Conservation (phyloP, 2,329 filamentous ascomycete genomes). For the Herpotrichia juniperi region DNA sequence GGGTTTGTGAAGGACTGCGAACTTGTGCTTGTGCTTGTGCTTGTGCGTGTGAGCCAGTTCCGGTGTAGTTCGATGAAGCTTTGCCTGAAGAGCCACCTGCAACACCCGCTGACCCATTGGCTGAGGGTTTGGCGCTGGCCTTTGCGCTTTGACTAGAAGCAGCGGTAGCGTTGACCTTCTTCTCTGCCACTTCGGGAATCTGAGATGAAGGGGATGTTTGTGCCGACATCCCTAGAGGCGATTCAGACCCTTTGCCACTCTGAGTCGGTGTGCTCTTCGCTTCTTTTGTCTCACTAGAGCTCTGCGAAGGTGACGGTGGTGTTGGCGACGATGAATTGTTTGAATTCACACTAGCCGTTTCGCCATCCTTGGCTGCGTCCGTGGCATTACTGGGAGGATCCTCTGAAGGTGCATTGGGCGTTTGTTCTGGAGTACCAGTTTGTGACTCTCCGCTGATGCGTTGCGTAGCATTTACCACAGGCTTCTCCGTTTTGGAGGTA, state of each 20-base stretch:
- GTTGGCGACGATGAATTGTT: background rate
- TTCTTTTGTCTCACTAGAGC: constrained; percentile 2
- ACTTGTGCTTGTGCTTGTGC: constrained; percentile 19
- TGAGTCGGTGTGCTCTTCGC: background rate
- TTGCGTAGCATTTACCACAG: background rate
- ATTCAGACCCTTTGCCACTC: background rate
- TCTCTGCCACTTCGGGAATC: constrained; percentile 8
- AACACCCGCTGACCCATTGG: constrained; percentile 18
- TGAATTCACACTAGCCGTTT: background rate
- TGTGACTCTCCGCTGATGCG: background rate
- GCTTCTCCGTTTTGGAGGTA: constrained; percentile 1
- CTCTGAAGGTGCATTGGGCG: background rate
- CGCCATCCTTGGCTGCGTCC: background rate
- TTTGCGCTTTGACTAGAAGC: constrained; percentile 14
- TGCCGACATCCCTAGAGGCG: background rate
- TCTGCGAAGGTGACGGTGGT: background rate
- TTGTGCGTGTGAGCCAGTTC: constrained; percentile 16
- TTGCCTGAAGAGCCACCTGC: constrained; percentile 16
- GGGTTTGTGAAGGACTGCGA: constrained; percentile 48
- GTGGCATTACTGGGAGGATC: background rate
- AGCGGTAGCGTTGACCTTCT: constrained; percentile 7
- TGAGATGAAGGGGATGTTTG: constrained; percentile 6
- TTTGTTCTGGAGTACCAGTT: background rate
- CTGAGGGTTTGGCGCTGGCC: constrained; percentile 7
- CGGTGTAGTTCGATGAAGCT: constrained; percentile 23